Conservation (phyloP, 1,139 yeast species). For the Kodamaea derodonti region DNA sequence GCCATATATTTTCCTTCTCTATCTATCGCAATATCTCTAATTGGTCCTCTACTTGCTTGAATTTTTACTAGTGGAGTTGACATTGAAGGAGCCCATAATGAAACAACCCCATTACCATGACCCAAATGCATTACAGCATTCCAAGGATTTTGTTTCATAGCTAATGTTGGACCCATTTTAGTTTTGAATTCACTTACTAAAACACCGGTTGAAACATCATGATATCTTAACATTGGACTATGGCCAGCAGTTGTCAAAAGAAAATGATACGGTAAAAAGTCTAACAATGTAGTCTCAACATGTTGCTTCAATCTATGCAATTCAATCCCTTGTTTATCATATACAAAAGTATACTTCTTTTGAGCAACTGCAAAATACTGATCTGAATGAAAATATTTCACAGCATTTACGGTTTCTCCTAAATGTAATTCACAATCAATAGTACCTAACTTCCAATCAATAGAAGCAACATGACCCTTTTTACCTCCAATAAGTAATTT, state of each 20-base stretch:
- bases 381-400: slow-evolving; percentile 85
- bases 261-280: slow-evolving; percentile 90
- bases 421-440: slow-evolving; percentile 79
- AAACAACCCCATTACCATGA: slow-evolving; percentile 87
- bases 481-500: slow-evolving; percentile 79
- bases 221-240: slow-evolving; percentile 84
- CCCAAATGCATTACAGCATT: slow-evolving; percentile 95
- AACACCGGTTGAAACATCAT: slow-evolving; percentile 91
- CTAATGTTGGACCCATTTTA: slow-evolving; percentile 83
- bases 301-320: slow-evolving; percentile 89
- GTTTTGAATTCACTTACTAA: slow-evolving; percentile 82
- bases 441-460: slow-evolving; percentile 91
- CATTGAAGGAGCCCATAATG: slow-evolving; percentile 92
- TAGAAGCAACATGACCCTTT: slow-evolving; percentile 92
- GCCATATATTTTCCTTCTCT: slow-evolving; percentile 96
- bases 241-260: slow-evolving; percentile 84
- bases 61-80: slow-evolving; percentile 81
- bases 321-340: slow-evolving; percentile 88
- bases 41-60: slow-evolving; percentile 80
- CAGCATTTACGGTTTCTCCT: slow-evolving; percentile 87
- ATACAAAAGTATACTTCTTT: slow-evolving; percentile 87
- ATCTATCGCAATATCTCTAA: slow-evolving; percentile 80
- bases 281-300: slow-evolving; percentile 76
- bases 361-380: slow-evolving; percentile 97
- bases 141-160: slow-evolving; percentile 90